phyloP scores from a whole-genome alignment of 106 monocot species.

The Hemerocallis citrina region DNA sequence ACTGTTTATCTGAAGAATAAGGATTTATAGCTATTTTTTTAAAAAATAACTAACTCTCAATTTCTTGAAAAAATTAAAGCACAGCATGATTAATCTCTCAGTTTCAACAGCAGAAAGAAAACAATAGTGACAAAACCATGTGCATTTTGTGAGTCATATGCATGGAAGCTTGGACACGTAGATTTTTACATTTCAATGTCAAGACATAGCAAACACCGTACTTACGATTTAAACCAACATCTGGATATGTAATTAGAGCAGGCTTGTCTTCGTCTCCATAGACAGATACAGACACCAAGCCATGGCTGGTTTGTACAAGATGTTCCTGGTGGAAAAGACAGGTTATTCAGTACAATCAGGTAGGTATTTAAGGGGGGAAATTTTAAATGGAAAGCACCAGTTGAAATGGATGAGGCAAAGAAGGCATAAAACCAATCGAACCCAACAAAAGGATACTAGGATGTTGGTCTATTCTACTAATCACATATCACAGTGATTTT shows the following conservation, averaged over 20 bases:
- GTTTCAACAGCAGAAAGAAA: background rate
- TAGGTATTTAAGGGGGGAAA: too few species aligned
- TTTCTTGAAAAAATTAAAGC: background rate
- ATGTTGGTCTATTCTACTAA: too few species aligned
- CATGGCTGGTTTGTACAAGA: conserved; percentile 52
- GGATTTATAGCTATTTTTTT: background rate
- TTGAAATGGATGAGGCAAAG: too few species aligned
- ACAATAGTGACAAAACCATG: background rate
- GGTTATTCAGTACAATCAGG: too few species aligned
- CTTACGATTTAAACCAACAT: conserved; percentile 80
- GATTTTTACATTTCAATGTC: background rate
- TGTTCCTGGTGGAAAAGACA: conserved; percentile 70
- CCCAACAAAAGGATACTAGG: too few species aligned
- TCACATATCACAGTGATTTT: too few species aligned
- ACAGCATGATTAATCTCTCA: background rate
- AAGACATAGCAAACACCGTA: background rate
- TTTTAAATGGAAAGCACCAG: too few species aligned
- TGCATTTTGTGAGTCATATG: background rate
- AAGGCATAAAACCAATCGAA: too few species aligned
- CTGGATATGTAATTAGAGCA: conserved; percentile 81
- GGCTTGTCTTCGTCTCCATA: conserved; percentile 85
- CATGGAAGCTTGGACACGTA: background rate
- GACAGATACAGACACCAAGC: conserved; percentile 61
- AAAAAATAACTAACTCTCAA: background rate
- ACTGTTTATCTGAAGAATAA: background rate